Base-by-base conservation (phyloP, 2,329 filamentous ascomycete genomes). In the Colletotrichum graminicola region DNA sequence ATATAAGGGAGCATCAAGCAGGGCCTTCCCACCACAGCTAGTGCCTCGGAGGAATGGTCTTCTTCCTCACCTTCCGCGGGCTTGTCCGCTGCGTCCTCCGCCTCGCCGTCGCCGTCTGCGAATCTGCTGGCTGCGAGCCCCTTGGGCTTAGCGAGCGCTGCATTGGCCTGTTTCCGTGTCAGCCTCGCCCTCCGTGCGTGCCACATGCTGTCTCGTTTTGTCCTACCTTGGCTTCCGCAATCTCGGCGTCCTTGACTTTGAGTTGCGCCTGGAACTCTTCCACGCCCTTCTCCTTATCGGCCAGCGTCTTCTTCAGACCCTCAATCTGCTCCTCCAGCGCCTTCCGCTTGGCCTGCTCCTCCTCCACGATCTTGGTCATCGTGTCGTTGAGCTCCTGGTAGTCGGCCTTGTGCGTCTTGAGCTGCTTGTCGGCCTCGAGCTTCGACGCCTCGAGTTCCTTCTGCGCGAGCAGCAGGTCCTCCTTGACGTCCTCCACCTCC, bases 21-120 rank as follows among this genome's bases (percentile, higher is more conserved):
- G 85, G 85, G 82, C 80, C 81, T 78, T 84, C 90, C 86, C 87
- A 92, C 90, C 89, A 87, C 89, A 83, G 89, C 89, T 82, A 91
- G 85, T 81, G 89, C 90, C 79, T 86, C 84, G 79, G 89, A 91
- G 81, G 89, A 89, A 84, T 88, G 83, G 79, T 91, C 89, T 77
- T 88, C 85, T 79, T 82, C 82, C 88, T 91, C 89, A 88, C 87
- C 88, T 88, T 87, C 86, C 66, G 80, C 77, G 60, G 78, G 78
- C 67, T 80, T 79, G 75, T 80, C 75, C 56, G 79, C 77, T 74
- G 80, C 79, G 60, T 75, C 77, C 67, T 78, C 76, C 61, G 77
- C 78, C 56, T 78, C 79, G 68, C 76, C 80, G 60, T 82, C 80
- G 62, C 78, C 78, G 62, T 80, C 80, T 67, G 88, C 88, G 76